Evolutionary conservation across 2,329 filamentous ascomycete genomes (phyloP), one percentile per base, ranked within the genome.

Genomic region (Neoarthrinium moseri): DNA sequence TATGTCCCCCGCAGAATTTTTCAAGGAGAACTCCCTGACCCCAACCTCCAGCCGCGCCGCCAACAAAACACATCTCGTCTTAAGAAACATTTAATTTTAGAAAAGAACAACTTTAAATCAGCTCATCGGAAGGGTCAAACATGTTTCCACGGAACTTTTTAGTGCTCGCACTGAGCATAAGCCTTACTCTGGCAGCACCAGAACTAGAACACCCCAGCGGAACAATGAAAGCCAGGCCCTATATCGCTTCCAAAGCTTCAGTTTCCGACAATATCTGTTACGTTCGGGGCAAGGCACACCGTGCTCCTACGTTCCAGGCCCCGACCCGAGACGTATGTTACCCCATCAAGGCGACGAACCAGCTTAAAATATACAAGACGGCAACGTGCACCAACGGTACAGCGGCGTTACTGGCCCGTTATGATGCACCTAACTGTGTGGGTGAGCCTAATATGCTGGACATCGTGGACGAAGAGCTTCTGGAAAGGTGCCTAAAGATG

Each of bases 291-390:
- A n/a, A 29, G 5, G 23, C 17, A 17, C 11, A 18, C 23, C 22
- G 13, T n/a, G 37, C 37, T 4, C 24, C 37, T 15, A 29, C n/a
- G 6, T 46, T 46, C 36, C 27, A 12, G 12, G 24, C 29, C 15
- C 43, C 35, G 24, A 13, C 13, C 24, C 13, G 23, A 17, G 43
- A 46, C 35, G 15, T 23, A 18, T 46, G 43, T 27, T 11, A 39
- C 24, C 5, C 30, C 35, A 46, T 46, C 12, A 36, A 13, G 12
- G 35, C 43, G 4, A 22, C 24, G 15, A 23, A 23, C 33, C 13
- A 46, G 43, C n/a, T 46, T 20, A 46, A 46, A 36, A 46, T 46
- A 26, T 46, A 17, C 13, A 5, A 11, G 21, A 22, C 27, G 17
- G 24, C 43, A 7, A 40, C 18, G 15, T 46, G 43, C 26, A 18